Base-by-base conservation (phyloP, 2,329 filamentous ascomycete species). In the Nemania diffusa region DNA sequence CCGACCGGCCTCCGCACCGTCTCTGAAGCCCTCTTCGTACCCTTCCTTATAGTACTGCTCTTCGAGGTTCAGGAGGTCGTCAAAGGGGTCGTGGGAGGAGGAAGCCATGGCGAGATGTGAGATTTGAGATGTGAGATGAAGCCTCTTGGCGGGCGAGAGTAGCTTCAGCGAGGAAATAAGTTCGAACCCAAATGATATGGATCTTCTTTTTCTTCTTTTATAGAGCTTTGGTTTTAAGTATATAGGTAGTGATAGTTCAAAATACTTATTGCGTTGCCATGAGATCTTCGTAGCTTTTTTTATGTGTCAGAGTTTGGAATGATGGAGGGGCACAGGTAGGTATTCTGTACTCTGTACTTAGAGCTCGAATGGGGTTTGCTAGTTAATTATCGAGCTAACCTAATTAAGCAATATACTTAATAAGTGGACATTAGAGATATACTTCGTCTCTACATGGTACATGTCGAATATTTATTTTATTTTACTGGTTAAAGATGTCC, bases 31-130 rank as follows among this genome's bases (percentile, higher is more conserved):
- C 62, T 93, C 86, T 5, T 84, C 79, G 82, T 94, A 95, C 66
- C 96, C 96, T 79, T 95, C 89, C 51, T 87, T 83, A 82, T 97
- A 97, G 82, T 95, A 97, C 67, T 82, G 78, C 62, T 89, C 86
- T 76, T 91, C 88, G 20, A 91, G 81, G 71, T 86, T 84, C 67
- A 91, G 83, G 69, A 90, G 77, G 66, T 84, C 82, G 67, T 88
- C 85, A 69, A 89, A 87, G 13, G 83, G 82, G 69, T 88, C 86
- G n/a, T 80, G 75, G 6, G 76, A 65, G 8, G 76, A 64, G 11
- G 76, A 63, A 50, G 32, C 40, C 76, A 78, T 79, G 65, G 44
- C 67, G 26, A 46, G 51, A 24, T 57, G 5, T 37, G 37, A 37
- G 32, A 51, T 51, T 7, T 40, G 20, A 42, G 13, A 27, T n/a